Evolutionary conservation across 176 grass and related monocot species (phyloP), one percentile per base, ranked within the genome.

Genomic region (Eragrostis curvula): DNA sequence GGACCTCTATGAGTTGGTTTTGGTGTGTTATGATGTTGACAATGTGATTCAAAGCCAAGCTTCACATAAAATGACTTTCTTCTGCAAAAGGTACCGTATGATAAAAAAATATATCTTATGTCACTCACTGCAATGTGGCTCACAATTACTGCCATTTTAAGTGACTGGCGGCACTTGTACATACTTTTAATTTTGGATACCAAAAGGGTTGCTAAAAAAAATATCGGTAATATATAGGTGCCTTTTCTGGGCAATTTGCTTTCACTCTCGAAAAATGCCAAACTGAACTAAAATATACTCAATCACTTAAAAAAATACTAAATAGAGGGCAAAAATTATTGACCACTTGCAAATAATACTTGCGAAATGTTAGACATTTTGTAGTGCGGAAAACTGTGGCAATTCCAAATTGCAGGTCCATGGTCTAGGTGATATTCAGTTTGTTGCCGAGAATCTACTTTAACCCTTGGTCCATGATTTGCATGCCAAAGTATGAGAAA

Each of bases 1-100:
- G 77, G 77, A 55, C 44, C 82, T n/a, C n/a, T n/a, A n/a, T n/a
- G 87, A 69, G 70, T 89, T 64, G 77, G 51, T 55, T n/a, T 51
- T 32, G 27, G 32, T 55, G 64, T 25, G 63, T 60, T 39, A 16
- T 65, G 9, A 20, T 77, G 29, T 44, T 71, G n/a, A 28, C 24
- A 30, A 69, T 28, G 75, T 21, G 50, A 46, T 36, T 40, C 1
- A 72, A 27, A 3, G 6, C n/a, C n/a, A 21, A 56, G n/a, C 32
- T 17, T 39, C 24, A 71, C 1, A 77, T 5, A 77, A 77, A 71
- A 68, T 5, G 9, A 63, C 69, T 57, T 21, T 23, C 21, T 57
- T 23, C 53, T n/a, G 53, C 20, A 20, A 57, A 10, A 53, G 20
- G 18, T 53, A 53, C 51, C 16, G n/a, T 23, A 20, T 23, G n/a